A percentile compares a stretch with the other conserved stretches of the same genome.
phyloP scores from a whole-genome alignment of 371 early-diverging fungal species.

The Mortierella sp. region DNA sequence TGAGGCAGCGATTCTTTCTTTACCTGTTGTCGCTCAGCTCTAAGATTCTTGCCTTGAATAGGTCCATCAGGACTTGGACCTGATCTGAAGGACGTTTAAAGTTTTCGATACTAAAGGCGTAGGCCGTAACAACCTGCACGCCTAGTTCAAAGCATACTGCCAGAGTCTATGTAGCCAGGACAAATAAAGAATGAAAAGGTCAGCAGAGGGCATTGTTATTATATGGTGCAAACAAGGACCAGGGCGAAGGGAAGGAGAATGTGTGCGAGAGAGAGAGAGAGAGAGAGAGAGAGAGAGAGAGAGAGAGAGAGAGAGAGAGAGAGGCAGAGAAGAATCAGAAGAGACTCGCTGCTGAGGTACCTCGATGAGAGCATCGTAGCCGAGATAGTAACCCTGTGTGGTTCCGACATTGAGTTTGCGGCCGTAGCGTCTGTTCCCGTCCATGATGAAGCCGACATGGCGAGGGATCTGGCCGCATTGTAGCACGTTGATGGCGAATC shows the following conservation, averaged over 20 bases:
- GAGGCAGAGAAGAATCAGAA: slow-evolving; percentile 9
- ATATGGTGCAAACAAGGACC: too few relatives aligned
- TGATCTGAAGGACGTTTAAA: slow-evolving; percentile 93
- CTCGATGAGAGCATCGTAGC: slow-evolving; percentile 81
- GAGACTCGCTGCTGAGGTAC: slow-evolving; percentile 56
- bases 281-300: not conserved
- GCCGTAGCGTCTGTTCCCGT: slow-evolving; percentile 98
- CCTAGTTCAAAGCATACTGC: slow-evolving; percentile 90
- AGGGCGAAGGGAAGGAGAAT: too few relatives aligned
- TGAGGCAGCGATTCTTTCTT: not conserved
- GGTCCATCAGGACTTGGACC: slow-evolving; percentile 89
- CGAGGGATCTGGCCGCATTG: slow-evolving; percentile 86
- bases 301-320: not conserved
- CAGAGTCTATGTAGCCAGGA: slow-evolving; percentile 73
- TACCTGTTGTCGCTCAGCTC: slow-evolving; percentile 80
- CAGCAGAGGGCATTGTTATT: too few relatives aligned
- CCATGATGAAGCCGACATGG: slow-evolving; percentile 99
- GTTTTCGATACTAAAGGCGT: slow-evolving; percentile 98
- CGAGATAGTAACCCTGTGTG: slow-evolving; percentile 84
- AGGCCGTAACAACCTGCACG: slow-evolving; percentile 93
- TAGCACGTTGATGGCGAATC: slow-evolving; percentile 57
- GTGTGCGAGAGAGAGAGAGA: not conserved
- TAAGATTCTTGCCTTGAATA: slow-evolving; percentile 82
- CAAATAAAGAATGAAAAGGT: not conserved
- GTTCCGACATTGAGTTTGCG: slow-evolving; percentile 64